A percentile compares a stretch with the other conserved stretches of the same genome.
phyloP scores from a whole-genome alignment of 2,329 filamentous ascomycete genomes.

The Monilinia aucupariae region DNA sequence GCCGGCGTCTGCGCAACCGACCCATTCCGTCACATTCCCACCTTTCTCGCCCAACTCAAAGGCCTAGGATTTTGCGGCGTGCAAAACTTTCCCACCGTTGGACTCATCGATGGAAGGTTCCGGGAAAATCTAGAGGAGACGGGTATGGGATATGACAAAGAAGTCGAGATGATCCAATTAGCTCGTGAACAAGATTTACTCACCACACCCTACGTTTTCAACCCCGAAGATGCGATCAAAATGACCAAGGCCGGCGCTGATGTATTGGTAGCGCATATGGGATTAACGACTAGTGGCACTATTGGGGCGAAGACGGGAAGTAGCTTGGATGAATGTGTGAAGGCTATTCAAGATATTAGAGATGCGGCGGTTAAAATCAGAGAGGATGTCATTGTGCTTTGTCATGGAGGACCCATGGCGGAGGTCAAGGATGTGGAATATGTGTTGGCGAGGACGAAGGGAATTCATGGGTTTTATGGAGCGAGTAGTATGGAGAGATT shows the following conservation, averaged over 20 bases:
- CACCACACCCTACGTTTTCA: constrained; percentile 67
- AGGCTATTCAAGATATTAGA: constrained; percentile 56
- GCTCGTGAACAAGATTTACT: constrained; percentile 56
- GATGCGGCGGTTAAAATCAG: constrained; percentile 54
- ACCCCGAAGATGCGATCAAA: constrained; percentile 51
- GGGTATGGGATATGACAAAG: constrained; percentile 61
- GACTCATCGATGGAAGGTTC: constrained; percentile 63
- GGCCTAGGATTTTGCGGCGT: constrained; percentile 62
- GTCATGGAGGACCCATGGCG: constrained; percentile 65
- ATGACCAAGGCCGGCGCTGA: constrained; percentile 64
- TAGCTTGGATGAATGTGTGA: constrained; percentile 58
- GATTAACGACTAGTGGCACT: constrained; percentile 57
- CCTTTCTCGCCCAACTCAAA: constrained; percentile 55
- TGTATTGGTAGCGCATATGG: constrained; percentile 63
- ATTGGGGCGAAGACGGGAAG: constrained; percentile 60
- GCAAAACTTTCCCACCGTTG: constrained; percentile 70
- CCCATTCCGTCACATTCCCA: constrained; percentile 57
- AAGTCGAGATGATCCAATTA: constrained; percentile 61
- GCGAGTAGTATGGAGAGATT: constrained; percentile 66
- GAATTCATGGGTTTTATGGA: constrained; percentile 67
- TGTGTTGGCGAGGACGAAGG: constrained; percentile 53
- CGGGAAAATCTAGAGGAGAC: constrained; percentile 65
- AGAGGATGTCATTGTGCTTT: constrained; percentile 58
- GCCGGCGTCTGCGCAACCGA: constrained; percentile 68
- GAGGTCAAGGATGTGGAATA: constrained; percentile 58